Conservation (phyloP, 306 rosid species). For the Cucurbita maxima region DNA sequence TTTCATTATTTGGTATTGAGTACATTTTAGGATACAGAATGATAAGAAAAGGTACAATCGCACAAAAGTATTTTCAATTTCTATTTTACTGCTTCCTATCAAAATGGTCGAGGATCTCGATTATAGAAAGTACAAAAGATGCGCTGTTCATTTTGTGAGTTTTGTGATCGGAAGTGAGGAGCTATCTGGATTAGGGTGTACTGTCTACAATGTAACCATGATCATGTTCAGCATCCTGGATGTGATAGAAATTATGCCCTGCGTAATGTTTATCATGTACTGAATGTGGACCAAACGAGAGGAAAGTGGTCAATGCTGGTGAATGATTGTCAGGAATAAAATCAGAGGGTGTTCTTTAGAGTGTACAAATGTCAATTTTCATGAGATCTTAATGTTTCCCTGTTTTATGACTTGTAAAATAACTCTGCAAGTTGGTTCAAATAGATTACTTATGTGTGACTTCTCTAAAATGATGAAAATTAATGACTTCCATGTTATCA, state of each 20-base stretch:
- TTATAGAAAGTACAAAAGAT: background rate
- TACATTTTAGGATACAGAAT: background rate
- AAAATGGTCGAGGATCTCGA: background rate
- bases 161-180: background rate
- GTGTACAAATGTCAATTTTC: background rate
- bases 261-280: background rate
- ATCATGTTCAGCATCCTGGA: background rate
- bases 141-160: background rate
- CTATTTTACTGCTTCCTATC: background rate
- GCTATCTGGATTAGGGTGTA: background rate
- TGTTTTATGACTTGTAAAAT: too few species aligned
- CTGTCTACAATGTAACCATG: background rate
- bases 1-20: background rate
- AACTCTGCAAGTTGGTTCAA: too few species aligned
- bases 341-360: background rate
- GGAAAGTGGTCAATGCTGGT: background rate
- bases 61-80: background rate
- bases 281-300: background rate
- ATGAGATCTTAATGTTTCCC: background rate
- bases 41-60: background rate
- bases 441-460: background rate
- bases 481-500: background rate
- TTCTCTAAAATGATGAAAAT: background rate
- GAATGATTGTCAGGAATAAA: background rate
- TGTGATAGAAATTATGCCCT: background rate